These are phyloP conservation scores for Leonotis leonurus DNA, from an alignment of 257 asterid species.

Conservation along the genomic window DNA sequence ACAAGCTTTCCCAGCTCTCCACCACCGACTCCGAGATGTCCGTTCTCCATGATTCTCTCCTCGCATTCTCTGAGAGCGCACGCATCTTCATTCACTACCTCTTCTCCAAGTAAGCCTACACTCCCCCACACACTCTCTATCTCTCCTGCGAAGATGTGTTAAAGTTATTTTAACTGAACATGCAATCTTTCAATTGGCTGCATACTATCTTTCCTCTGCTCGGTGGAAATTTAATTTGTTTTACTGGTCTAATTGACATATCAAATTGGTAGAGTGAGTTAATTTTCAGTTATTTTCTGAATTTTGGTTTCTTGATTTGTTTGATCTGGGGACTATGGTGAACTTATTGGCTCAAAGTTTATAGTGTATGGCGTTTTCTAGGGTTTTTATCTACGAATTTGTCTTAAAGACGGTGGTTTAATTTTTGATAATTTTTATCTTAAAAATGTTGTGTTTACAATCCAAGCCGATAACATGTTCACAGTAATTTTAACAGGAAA, in stretches of 20 bases:
- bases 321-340: not conserved
- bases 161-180: not conserved
- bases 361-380: constrained; percentile 11
- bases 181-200: not conserved
- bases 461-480: no score
- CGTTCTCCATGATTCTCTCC: constrained; percentile 69
- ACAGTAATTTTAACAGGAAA: no score
- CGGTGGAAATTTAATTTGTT: not conserved
- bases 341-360: not conserved
- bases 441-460: not conserved
- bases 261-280: not conserved
- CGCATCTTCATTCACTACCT: constrained; percentile 86
- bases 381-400: constrained; percentile 18
- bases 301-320: not conserved
- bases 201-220: not conserved
- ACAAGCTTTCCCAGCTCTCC: constrained; percentile 76
- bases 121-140: not conserved
- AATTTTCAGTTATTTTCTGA: not conserved
- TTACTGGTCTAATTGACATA: not conserved
- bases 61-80: constrained; percentile 76
- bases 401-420: not conserved
- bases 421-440: not conserved
- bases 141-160: not conserved
- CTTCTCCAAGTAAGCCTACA: constrained; percentile 58
- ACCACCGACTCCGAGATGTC: constrained; percentile 50